phyloP scores from a whole-genome alignment of 106 monocot species.

The Posidonia australis region DNA sequence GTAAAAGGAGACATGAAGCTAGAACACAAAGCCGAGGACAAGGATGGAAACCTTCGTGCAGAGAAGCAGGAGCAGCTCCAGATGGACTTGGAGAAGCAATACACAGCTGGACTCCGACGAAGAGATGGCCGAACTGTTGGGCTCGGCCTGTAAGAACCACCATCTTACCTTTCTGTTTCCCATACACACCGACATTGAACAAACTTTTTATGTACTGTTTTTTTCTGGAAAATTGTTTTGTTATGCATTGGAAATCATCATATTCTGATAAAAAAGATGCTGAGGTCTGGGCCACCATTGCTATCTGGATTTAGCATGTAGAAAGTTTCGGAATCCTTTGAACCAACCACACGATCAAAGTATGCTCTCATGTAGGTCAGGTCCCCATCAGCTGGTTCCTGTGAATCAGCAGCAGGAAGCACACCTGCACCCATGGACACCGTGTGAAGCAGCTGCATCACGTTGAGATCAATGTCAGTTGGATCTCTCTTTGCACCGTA shows the following conservation, averaged over 20 bases:
- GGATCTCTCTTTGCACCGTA: conserved; percentile 53
- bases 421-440: conserved; percentile 90
- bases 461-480: conserved; percentile 34
- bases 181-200: neutral
- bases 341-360: conserved; percentile 68
- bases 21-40: conserved; percentile 29
- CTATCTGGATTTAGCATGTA: conserved; percentile 92
- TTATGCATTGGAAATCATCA: conserved; percentile 18
- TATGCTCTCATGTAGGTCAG: conserved; percentile 74
- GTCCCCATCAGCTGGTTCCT: conserved; percentile 48
- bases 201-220: neutral
- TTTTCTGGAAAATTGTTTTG: neutral
- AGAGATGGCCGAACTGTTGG: conserved; percentile 96
- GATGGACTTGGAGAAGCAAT: conserved; percentile 87
- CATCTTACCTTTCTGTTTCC: neutral
- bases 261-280: conserved; percentile 81
- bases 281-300: conserved; percentile 59
- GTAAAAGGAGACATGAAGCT: conserved; percentile 54
- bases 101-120: conserved; percentile 85
- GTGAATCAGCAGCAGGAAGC: conserved; percentile 29
- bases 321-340: conserved; percentile 84
- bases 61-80: conserved; percentile 69
- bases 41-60: conserved; percentile 25
- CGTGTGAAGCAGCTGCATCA: conserved; percentile 64
- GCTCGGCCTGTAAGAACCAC: conserved; percentile 53